Evolutionary conservation across 805 yeast species (phyloP).

Genomic region (Komagataella kurtzmanii): DNA sequence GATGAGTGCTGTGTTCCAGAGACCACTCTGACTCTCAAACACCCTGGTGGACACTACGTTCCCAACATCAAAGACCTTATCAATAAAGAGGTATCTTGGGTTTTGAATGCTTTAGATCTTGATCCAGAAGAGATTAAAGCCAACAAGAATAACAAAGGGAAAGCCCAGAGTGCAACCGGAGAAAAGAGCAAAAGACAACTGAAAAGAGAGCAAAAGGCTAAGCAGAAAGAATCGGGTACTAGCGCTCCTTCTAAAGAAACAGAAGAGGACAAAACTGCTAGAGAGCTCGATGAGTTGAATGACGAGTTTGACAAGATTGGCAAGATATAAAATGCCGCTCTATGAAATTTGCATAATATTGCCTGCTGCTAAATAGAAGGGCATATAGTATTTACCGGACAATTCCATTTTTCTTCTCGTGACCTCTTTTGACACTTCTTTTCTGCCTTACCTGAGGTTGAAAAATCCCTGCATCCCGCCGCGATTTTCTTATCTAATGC

Average conservation of each 20-base stretch:
- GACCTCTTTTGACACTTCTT: too few species aligned
- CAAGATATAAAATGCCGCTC: not conserved
- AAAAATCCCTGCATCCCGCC: not conserved
- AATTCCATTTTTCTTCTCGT: too few species aligned
- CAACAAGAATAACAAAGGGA: not conserved
- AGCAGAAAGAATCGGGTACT: not conserved
- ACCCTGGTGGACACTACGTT: slow-evolving; percentile 96
- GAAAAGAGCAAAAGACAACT: not conserved
- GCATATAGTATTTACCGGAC: too few species aligned
- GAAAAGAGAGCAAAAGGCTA: not conserved
- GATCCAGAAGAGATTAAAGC: not conserved
- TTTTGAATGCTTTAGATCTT: slow-evolving; percentile 2
- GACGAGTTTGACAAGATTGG: not conserved
- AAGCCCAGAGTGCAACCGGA: not conserved
- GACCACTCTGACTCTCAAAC: slow-evolving; percentile 36
- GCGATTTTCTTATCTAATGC: not conserved
- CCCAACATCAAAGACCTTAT: slow-evolving; percentile 60
- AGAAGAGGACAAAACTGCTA: not conserved
- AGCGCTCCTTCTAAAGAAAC: not conserved
- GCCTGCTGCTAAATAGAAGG: not conserved
- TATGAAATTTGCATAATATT: not conserved
- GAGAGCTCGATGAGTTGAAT: not conserved
- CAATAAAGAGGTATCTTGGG: slow-evolving; percentile 20
- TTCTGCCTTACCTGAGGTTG: too few species aligned
- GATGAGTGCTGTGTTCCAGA: slow-evolving; percentile 32